Evolutionary conservation across 352 stramenopile species (phyloP), one percentile per base, ranked within the genome.

Genomic region (Thraustochytrium striatum): DNA sequence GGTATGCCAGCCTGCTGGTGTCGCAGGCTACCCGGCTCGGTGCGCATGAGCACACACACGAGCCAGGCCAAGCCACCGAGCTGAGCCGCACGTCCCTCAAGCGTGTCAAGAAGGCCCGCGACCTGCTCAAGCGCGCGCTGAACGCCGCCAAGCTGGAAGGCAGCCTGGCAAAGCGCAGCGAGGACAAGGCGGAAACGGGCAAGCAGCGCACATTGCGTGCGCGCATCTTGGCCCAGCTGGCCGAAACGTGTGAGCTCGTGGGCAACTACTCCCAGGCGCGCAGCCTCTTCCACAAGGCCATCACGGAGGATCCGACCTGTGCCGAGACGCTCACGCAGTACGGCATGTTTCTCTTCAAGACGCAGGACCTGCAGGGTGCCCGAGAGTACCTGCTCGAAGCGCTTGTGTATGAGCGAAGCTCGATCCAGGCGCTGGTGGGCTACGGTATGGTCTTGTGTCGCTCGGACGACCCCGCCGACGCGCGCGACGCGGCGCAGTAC

Each of bases 371-470:
- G 13, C 41, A 9, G 3, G 65, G 65, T 28, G 65, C 65, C 3
- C 58, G 68, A 30, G 65, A 75, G 25, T 75, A 75, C 30, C 36
- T 75, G 19, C 30, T 75, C 5, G 65, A 75, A 32, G 65, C 65
- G 8, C 47, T 75, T 16, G 65, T 75, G 32, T 43, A 75, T 43
- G 65, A 75, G n/a, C 65, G 65, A 21, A 75, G 68, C 32, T 75
- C 41, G 19, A 30, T 75, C 7, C 41, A 75, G 16, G 65, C 65
- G 13, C 41, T 75, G 43, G n/a, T 75, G 0, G 65, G 65, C 13
- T 75, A 75, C 47, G 65, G 41, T 3, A 61, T 75, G 16, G 41
- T 75, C 25, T 25, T 75, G n/a, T 62, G 41, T 21, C 44, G 52
- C 7, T 75, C 65, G 5, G 35, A 30, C 28, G 65, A 75, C 32